phyloP scores from a whole-genome alignment of 345 rosid species.

The Chamaenerion angustifolium region DNA sequence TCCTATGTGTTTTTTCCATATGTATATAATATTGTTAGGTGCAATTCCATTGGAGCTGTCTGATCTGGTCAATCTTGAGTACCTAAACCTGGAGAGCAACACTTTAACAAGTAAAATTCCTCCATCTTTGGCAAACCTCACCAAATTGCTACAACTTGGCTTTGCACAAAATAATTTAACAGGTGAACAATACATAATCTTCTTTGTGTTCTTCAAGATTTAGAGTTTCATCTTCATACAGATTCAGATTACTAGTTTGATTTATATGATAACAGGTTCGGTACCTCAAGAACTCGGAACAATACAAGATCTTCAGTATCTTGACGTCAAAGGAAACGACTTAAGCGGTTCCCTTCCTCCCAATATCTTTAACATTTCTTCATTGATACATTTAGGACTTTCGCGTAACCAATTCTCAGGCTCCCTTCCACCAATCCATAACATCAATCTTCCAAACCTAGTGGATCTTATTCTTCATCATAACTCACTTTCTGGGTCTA shows the following conservation, averaged over 20 bases:
- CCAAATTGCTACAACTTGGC: not conserved
- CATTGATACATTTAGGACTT: not conserved
- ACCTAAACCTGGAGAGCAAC: not conserved
- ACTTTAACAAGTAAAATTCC: not conserved
- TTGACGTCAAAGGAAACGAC: not conserved
- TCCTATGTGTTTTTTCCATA: not conserved
- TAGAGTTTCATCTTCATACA: too few relatives aligned
- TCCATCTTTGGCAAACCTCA: not conserved
- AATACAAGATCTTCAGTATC: not conserved
- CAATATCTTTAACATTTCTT: constrained; percentile 1
- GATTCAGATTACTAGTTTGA: too few relatives aligned
- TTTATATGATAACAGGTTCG: not conserved
- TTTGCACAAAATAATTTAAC: not conserved
- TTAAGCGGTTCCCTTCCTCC: not conserved
- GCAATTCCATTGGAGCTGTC: not conserved
- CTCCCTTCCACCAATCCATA: not conserved
- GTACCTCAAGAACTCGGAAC: constrained; percentile 1
- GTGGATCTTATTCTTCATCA: not conserved
- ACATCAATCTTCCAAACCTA: not conserved
- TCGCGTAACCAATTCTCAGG: not conserved
- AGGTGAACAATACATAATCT: not conserved
- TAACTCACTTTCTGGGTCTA: not conserved
- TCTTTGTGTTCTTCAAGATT: too few relatives aligned
- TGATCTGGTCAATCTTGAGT: not conserved
- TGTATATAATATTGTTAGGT: not conserved